Percentiles rank a stretch among this genome's conserved stretches.
phyloP scores from a whole-genome alignment of 371 early-diverging fungal genomes.

The Saksenaea vasiformis region DNA sequence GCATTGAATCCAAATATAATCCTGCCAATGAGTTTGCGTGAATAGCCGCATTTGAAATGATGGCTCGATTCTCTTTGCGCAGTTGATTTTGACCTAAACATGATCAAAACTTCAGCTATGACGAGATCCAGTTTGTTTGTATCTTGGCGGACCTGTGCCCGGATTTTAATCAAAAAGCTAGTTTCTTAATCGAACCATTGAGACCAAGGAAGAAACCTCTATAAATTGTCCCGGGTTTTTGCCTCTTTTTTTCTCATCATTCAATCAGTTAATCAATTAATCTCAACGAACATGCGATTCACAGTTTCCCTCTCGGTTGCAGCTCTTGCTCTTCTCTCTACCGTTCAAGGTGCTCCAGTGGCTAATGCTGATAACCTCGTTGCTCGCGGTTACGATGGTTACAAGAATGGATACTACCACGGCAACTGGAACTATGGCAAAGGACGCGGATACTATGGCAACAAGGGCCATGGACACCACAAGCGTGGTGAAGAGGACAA shows the following conservation, averaged over 20 bases:
- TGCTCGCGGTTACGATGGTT: not conserved
- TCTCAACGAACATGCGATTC: not conserved
- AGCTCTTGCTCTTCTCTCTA: not conserved
- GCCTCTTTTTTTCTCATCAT: not conserved
- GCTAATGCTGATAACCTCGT: not conserved
- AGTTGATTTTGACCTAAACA: not conserved
- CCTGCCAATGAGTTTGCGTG: no score
- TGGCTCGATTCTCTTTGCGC: not conserved
- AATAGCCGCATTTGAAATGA: not conserved
- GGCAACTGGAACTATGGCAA: not conserved
- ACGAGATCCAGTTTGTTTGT: not conserved
- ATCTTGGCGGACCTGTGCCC: not conserved
- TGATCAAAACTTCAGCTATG: not conserved
- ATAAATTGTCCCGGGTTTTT: not conserved
- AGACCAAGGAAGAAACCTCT: not conserved
- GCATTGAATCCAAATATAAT: no score
- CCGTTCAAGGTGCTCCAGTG: not conserved
- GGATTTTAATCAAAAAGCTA: not conserved
- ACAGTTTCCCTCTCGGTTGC: not conserved
- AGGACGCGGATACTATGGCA: not conserved
- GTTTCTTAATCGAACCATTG: not conserved
- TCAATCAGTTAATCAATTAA: not conserved
- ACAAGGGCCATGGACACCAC: not conserved
- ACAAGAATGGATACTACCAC: not conserved
- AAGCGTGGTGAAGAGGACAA: constrained; percentile 1